Evolutionary conservation across 2,329 filamentous ascomycete genomes (phyloP), one percentile per base, ranked within the genome.

Genomic region (Colletotrichum liriopes): DNA sequence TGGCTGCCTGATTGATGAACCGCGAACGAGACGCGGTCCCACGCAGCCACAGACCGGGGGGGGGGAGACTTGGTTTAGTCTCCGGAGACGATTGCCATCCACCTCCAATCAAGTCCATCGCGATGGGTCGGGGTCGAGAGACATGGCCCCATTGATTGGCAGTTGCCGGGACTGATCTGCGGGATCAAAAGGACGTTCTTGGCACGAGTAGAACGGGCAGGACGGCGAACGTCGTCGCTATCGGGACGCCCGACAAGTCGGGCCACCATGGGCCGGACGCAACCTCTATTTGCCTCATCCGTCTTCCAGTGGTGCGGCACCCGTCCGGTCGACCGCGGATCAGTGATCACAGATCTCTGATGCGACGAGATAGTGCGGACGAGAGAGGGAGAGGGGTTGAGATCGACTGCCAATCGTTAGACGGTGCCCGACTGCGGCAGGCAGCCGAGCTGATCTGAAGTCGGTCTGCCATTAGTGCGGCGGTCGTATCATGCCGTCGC

Each of bases 1-100:
- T 58, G 67, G 67, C 67, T 71, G 67, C 67, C 67, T 71, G 51
- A 45, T 71, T 55, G 62, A 60, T 55, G 55, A 58, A 49, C 47
- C 47, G n/a, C 11, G 41, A 16, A 54, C 47, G 39, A 69, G 52
- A 52, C 64, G 60, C 52, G 43, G 61, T 56, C 49, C 65, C 58
- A 63, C 47, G 52, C 52, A 41, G 52, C 51, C 29, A 41, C 39
- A 49, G 58, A 39, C 37, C n/a, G n/a, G n/a, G n/a, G 54, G 43
- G 51, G 64, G 32, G 29, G 29, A 26, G 23, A 26, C 6, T 62
- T 67, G n/a, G 55, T 41, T 29, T 41, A 26, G 55, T 20, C 47
- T 35, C 66, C 16, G 58, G 45, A 59, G 37, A 54, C 61, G 32
- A 60, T 52, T 59, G 20, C 37, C 43, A 7, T 14, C 6, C 26